These are phyloP conservation scores for Talaromyces sp. DNA, from an alignment of 2,329 filamentous ascomycete species.

Conservation along the genomic window DNA sequence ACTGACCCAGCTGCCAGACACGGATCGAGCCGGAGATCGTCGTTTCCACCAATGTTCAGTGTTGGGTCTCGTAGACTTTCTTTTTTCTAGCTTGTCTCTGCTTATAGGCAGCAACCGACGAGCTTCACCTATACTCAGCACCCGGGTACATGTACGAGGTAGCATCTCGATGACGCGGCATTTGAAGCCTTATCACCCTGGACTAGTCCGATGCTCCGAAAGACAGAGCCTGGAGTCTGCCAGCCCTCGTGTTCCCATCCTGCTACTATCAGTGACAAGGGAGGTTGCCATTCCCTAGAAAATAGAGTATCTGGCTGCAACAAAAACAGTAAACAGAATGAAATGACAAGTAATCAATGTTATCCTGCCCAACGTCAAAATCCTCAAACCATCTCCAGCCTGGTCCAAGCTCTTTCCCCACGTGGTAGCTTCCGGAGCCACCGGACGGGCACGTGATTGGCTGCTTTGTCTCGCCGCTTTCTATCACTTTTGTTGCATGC, in stretches of 20 bases:
- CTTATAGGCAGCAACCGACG: neutral
- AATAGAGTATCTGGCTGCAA: neutral
- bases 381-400: neutral
- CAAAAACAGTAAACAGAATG: neutral
- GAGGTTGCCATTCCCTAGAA: neutral
- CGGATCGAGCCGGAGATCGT: too few relatives aligned
- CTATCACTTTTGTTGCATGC: too few relatives aligned
- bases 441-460: constrained; percentile 14
- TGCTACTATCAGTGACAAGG: neutral
- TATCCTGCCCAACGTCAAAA: neutral
- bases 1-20: neutral
- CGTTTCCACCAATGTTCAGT: neutral
- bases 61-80: neutral
- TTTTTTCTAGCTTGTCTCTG: neutral
- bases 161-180: neutral
- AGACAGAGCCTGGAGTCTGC: neutral
- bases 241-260: neutral
- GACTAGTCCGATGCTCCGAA: neutral
- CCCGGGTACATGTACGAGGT: neutral
- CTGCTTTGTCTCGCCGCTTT: constrained; percentile 12
- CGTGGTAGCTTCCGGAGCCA: neutral
- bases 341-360: neutral
- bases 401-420: constrained; percentile 5
- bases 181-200: neutral
- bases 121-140: neutral